Conservation (phyloP, 2,329 filamentous ascomycete genomes). For the Calonectria leucothoes region DNA sequence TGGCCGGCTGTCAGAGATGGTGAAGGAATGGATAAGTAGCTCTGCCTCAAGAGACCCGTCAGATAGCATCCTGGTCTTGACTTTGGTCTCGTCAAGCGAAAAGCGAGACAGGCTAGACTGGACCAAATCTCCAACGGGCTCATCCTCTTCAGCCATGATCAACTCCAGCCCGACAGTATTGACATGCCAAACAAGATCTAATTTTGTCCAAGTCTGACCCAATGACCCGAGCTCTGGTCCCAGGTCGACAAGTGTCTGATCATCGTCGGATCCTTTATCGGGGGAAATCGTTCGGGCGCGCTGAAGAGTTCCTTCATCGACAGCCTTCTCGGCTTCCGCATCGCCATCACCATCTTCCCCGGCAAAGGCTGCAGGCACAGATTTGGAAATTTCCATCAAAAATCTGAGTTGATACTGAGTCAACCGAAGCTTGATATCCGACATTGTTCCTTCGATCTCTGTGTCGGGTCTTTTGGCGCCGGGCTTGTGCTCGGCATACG, state of each 20-base stretch:
- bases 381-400: conserved; percentile 85
- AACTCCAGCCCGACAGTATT: conserved; percentile 90
- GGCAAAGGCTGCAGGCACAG: conserved; percentile 88
- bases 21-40: conserved; percentile 92
- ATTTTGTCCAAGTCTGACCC: conserved; percentile 86
- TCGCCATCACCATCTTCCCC: conserved; percentile 75
- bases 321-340: conserved; percentile 79
- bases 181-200: conserved; percentile 92
- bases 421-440: conserved; percentile 88
- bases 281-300: conserved; percentile 56
- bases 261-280: conserved; percentile 47
- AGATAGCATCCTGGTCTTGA: conserved; percentile 93
- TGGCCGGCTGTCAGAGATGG: conserved; percentile 90
- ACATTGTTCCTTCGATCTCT: conserved; percentile 92
- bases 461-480: conserved; percentile 86
- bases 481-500: conserved; percentile 86
- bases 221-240: conserved; percentile 77
- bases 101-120: conserved; percentile 91
- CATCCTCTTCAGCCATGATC: conserved; percentile 78
- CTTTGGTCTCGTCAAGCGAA: conserved; percentile 89
- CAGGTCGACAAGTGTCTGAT: conserved; percentile 64
- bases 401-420: conserved; percentile 94
- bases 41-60: conserved; percentile 94
- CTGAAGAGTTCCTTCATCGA: conserved; percentile 68
- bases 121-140: conserved; percentile 82